Evolutionary conservation across 108 stramenopile genomes (phyloP).

Genomic region (Schizochytrium sp.): DNA sequence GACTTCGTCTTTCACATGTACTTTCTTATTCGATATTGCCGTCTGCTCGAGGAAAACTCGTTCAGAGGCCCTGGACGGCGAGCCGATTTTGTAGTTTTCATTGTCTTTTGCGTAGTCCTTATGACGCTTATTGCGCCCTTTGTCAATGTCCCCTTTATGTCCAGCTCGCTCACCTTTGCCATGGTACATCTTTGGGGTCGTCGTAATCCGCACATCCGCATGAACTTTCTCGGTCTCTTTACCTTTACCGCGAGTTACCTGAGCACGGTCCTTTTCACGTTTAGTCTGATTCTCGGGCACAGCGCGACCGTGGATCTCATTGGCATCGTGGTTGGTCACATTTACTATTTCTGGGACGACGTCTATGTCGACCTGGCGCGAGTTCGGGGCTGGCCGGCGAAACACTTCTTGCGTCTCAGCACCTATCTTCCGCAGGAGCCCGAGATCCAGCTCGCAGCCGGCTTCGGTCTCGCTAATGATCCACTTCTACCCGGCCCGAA

Average conservation of each 20-base stretch:
- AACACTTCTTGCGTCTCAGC: conserved; percentile 16
- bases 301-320: conserved; percentile 66
- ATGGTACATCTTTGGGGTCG: conserved; percentile 93
- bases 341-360: conserved; percentile 90
- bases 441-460: neutral
- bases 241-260: conserved; percentile 89
- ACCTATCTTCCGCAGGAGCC: conserved; percentile 11
- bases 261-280: conserved; percentile 88
- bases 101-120: conserved; percentile 69
- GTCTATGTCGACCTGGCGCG: conserved; percentile 85
- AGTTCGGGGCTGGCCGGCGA: conserved; percentile 68
- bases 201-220: conserved; percentile 51
- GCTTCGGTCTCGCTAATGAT: neutral
- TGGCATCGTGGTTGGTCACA: conserved; percentile 91
- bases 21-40: conserved; percentile 85
- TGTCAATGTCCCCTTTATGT: conserved; percentile 73
- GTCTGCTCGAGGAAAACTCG: conserved; percentile 85
- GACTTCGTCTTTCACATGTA: conserved; percentile 99
- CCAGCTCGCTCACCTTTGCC: conserved; percentile 88
- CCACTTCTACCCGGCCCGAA: neutral
- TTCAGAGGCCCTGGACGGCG: conserved; percentile 73
- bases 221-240: conserved; percentile 84
- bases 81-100: conserved; percentile 79
- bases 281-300: conserved; percentile 76
- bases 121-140: conserved; percentile 74